A percentile compares a stretch with the other conserved stretches of the same genome.
Evolutionary conservation across 2,329 filamentous ascomycete genomes (phyloP).

Genomic region (Sporothrix dimorphospora): DNA sequence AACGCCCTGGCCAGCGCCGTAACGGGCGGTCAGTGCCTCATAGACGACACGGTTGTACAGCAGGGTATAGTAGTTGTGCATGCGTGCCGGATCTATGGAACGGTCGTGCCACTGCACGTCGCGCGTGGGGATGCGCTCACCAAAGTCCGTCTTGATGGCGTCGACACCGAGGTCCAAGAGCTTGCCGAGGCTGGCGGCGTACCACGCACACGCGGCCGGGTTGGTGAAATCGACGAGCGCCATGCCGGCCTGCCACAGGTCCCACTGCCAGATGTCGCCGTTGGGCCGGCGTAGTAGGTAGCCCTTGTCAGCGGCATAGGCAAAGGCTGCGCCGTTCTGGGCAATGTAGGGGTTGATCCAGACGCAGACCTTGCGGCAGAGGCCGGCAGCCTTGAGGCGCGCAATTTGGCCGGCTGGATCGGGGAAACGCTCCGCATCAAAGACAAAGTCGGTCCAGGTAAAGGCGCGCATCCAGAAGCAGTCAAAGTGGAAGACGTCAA

Average conservation of each 20-base stretch:
- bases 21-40: conserved; percentile 62
- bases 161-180: conserved; percentile 72
- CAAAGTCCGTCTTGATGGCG: conserved; percentile 76
- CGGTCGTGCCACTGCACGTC: conserved; percentile 68
- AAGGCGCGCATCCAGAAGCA: conserved; percentile 79
- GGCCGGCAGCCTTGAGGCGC: conserved; percentile 64
- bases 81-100: conserved; percentile 61
- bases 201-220: conserved; percentile 69
- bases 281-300: conserved; percentile 71
- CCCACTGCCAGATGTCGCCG: conserved; percentile 75
- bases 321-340: conserved; percentile 69
- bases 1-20: conserved; percentile 59
- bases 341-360: conserved; percentile 79
- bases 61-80: conserved; percentile 80
- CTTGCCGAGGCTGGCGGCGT: conserved; percentile 60
- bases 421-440: conserved; percentile 69
- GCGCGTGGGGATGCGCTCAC: conserved; percentile 68
- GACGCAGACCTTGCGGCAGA: conserved; percentile 68
- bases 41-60: conserved; percentile 73
- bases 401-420: conserved; percentile 67
- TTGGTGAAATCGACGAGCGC: conserved; percentile 75
- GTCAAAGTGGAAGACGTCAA: conserved; percentile 76
- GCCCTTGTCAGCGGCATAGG: conserved; percentile 64
- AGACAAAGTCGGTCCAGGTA: conserved; percentile 75
- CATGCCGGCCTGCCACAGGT: conserved; percentile 79